Evolutionary conservation across 345 rosid genomes (phyloP).

Genomic region (Citrus medica): DNA sequence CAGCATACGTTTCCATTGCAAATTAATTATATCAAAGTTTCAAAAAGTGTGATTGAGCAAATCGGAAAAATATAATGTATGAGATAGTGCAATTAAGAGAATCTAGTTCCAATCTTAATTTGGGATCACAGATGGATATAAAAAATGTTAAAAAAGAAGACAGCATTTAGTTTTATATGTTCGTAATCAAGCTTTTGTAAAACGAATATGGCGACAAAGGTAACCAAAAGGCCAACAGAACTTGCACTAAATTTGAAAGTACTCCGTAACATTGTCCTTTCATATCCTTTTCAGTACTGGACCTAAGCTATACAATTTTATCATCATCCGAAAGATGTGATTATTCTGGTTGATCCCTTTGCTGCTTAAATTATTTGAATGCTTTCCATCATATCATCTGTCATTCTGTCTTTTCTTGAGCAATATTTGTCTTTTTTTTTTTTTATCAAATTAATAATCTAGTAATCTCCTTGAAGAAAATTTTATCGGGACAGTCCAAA

Average conservation of each 20-base stretch:
- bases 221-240: not conserved
- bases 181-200: not conserved
- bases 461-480: too few species aligned
- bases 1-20: not conserved
- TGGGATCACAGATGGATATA: slow-evolving; percentile 1
- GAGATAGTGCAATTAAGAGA: slow-evolving; percentile 11
- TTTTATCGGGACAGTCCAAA: too few species aligned
- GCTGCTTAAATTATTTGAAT: not conserved
- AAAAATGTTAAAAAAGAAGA: not conserved
- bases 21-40: not conserved
- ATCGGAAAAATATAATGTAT: slow-evolving; percentile 14
- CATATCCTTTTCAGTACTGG: slow-evolving; percentile 5
- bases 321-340: not conserved
- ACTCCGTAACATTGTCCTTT: not conserved
- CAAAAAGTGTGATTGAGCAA: slow-evolving; percentile 9
- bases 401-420: not conserved
- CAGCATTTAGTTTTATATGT: not conserved
- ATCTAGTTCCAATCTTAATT: slow-evolving; percentile 25
- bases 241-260: slow-evolving; percentile 8
- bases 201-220: slow-evolving; percentile 6
- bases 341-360: not conserved
- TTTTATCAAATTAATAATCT: too few species aligned
- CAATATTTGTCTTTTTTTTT: not conserved
- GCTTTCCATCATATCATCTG: slow-evolving; percentile 1
- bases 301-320: not conserved